A percentile compares a stretch with the other conserved stretches of the same genome.
Conservation (phyloP, 805 yeast species). For the Hanseniaspora lindneri region DNA sequence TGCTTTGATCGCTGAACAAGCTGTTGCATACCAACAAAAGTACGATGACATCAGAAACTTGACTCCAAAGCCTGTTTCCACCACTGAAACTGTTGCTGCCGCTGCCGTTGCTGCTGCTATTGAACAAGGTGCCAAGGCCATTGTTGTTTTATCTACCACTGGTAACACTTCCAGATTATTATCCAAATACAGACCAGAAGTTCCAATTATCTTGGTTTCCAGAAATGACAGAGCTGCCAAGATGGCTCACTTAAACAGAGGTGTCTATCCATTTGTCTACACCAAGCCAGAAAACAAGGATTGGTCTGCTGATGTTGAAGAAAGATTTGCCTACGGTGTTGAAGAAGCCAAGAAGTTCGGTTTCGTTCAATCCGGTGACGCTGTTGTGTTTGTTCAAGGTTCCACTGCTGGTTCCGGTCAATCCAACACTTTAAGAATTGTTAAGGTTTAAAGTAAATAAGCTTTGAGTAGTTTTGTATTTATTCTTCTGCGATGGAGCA, state of each 20-base stretch:
- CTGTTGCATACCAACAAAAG: conserved; percentile 73
- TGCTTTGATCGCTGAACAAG: conserved; percentile 89
- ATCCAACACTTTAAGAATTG: conserved; percentile 94
- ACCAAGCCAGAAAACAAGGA: conserved; percentile 44
- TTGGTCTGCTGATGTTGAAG: conserved; percentile 96
- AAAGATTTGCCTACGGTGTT: conserved; percentile 86
- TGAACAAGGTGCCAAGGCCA: conserved; percentile 94
- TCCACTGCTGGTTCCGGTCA: conserved; percentile 98
- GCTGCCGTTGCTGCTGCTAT: conserved; percentile 94
- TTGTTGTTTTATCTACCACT: conserved; percentile 86
- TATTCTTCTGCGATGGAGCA: conserved; percentile 4
- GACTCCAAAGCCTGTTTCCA: conserved; percentile 78
- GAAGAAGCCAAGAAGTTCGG: conserved; percentile 79
- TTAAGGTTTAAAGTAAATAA: conserved; percentile 44
- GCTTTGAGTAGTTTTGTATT: too few relatives aligned
- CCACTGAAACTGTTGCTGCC: conserved; percentile 93
- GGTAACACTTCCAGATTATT: conserved; percentile 93
- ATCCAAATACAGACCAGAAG: conserved; percentile 94
- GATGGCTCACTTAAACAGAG: conserved; percentile 92
- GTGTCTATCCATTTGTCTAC: conserved; percentile 95
- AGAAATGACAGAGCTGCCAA: conserved; percentile 90
- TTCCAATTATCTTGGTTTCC: conserved; percentile 96
- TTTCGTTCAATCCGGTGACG: conserved; percentile 74
- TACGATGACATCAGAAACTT: conserved; percentile 81
- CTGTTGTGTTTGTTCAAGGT: conserved; percentile 92